Evolutionary conservation across 1,284 basidiomycete species (phyloP), one percentile per base, ranked within the genome.

Genomic region (Melanopsichium pennsylvanicum): DNA sequence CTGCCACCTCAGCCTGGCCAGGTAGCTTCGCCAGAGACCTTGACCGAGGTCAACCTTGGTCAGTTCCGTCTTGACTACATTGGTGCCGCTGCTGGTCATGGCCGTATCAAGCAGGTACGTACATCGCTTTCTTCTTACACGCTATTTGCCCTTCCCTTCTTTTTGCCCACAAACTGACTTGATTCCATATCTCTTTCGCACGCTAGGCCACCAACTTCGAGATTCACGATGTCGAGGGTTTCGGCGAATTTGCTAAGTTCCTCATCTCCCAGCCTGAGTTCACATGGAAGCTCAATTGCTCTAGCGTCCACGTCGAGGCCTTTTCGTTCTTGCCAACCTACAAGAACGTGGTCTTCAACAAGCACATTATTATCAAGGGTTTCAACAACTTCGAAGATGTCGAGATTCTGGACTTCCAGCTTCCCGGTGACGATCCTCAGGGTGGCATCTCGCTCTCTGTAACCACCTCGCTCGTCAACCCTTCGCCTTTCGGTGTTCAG

Each of bases 401-500:
- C 37, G 60, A 81, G 40, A 83, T 91, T 35, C 81, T 85, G 51
- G 86, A 90, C 68, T 85, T 91, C 70, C 85, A 87, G 75, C 83
- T 91, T n/a, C 90, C 90, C 1, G 86, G 86, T 33, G 89, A 90
- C 72, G 86, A 86, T 78, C 86, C 88, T 2, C 82, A 81, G 0
- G 88, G 88, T 37, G 90, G 90, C 27, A 88, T 91, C 73, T 81
- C 89, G 72, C 88, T 89, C 63, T 74, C 84, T 29, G 86, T 88
- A 12, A 82, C 84, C 11, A 90, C 88, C 0, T 78, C 83, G 45
- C 76, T 91, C 38, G 84, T 78, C 37, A 91, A 91, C 75, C 84
- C 86, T 18, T 90, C 89, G 86, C 88, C 89, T 1, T 91, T 91
- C 76, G 83, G 85, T 31, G 84, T 91, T 47, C 83, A 87, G 76